These are phyloP conservation scores for Pseudocercospora musae DNA, from an alignment of 2,329 filamentous ascomycete genomes.

Conservation along the genomic window DNA sequence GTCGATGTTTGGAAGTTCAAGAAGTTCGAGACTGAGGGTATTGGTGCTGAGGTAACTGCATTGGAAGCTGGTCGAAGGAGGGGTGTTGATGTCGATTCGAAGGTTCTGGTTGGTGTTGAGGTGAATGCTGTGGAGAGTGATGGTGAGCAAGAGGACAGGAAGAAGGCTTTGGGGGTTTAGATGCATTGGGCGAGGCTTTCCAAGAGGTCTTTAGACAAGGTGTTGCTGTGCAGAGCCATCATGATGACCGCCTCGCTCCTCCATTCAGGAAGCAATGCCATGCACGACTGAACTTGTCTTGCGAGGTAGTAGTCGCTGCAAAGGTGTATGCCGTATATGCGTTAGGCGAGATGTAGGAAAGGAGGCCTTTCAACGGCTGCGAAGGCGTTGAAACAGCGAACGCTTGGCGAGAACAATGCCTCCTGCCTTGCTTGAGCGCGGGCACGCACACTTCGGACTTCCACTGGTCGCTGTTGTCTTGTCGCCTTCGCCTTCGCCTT, in stretches of 20 bases:
- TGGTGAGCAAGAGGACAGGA: not conserved
- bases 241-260: no score
- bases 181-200: not conserved
- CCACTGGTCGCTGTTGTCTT: not conserved
- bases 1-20: conserved; percentile 15
- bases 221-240: not conserved
- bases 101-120: conserved; percentile 12
- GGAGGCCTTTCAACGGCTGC: not conserved
- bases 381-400: not conserved
- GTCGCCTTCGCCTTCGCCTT: not conserved
- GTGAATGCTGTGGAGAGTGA: conserved; percentile 6
- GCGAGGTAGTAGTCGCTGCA: no score
- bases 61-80: conserved; percentile 6
- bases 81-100: not conserved
- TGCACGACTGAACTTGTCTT: no score
- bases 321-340: not conserved
- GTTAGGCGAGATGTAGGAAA: not conserved
- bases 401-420: not conserved
- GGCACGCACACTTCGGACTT: not conserved
- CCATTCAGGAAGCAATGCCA: no score
- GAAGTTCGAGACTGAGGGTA: conserved; percentile 11
- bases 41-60: conserved; percentile 14
- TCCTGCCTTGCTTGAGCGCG: not conserved
- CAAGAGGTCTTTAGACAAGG: not conserved
- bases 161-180: conserved; percentile 10